A percentile compares a stretch with the other conserved stretches of the same genome.
These are phyloP conservation scores for Pseudogymnoascus sp. DNA, from an alignment of 2,329 filamentous ascomycete genomes.

Conservation along the genomic window DNA sequence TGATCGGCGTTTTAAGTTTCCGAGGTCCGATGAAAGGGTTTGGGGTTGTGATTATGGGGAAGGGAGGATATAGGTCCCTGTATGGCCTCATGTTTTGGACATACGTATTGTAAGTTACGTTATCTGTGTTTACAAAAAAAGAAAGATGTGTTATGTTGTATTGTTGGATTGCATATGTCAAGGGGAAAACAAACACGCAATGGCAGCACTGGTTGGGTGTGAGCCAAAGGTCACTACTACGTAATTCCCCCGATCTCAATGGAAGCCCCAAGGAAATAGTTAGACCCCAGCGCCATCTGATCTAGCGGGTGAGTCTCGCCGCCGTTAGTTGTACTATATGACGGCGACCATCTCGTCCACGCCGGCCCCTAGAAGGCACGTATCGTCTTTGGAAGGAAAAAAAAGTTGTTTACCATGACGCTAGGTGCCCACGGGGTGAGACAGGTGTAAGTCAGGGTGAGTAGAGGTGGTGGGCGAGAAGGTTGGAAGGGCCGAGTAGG, in stretches of 20 bases:
- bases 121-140: not conserved
- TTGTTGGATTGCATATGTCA: not conserved
- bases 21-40: not conserved
- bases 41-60: not conserved
- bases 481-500: not conserved
- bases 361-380: conserved; percentile 29
- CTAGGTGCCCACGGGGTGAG: conserved; percentile 2
- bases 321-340: not conserved
- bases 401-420: conserved; percentile 1
- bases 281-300: not conserved
- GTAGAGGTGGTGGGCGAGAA: not conserved
- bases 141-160: not conserved
- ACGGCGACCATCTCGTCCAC: conserved; percentile 42
- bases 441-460: conserved; percentile 1
- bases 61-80: no score
- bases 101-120: not conserved
- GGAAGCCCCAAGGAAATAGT: not conserved
- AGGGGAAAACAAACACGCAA: not conserved
- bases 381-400: not conserved
- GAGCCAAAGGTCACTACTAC: not conserved
- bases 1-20: not conserved
- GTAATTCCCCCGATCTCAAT: conserved; percentile 4
- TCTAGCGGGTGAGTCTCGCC: not conserved
- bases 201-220: not conserved
- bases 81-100: not conserved